Base-by-base conservation (phyloP, 1,284 basidiomycete species). In the Veloboletus limbatus region DNA sequence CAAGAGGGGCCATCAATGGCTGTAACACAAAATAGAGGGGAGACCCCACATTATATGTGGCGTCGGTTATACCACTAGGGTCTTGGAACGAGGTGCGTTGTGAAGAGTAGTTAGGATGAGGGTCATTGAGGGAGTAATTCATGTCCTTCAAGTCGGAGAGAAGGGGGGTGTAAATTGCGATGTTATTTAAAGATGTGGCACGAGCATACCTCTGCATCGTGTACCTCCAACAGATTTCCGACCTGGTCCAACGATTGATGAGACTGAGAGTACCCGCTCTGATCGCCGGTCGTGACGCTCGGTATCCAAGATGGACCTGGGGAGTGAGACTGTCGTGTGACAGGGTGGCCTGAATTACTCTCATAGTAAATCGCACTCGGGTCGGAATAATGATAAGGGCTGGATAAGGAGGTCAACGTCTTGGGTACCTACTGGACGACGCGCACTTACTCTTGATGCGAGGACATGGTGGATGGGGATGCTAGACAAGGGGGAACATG, bases 381-480 rank as follows among this genome's bases (percentile, higher is more conserved):
- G 17, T 34, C 37, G 6, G 43, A 17, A 40, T 31, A 30, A 24
- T 36, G 8, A 31, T 57, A 39, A 13, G 48, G 8, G 6, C 58
- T 59, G 6, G 22, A 35, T 14, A 25, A 27, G 6, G 21, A 18
- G 2, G 21, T 60, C 26, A 62, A 30, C 2, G 17, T 14, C 21
- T 16, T 34, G 41, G n/a, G 21, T 13, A 24, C 24, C 8, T 14
- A 30, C 22, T 17, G 1, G 11, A 35, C 1, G 37, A 25, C 8
- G 27, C n/a, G 6, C 10, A 56, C 58, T 43, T 43, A 64, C 58
- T 45, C 38, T 32, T 45, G 40, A 26, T 40, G 31, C 7, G 55
- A 51, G 31, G 57, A 55, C 58, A 60, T 60, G 48, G 13, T 40
- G 42, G 18, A 28, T 24, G 45, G 22, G 24, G 55, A 31, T 40